Evolutionary conservation across 192 early-diverging fungal genomes (phyloP), one percentile per base, ranked within the genome.

Genomic region (Linnemannia schmuckeri): DNA sequence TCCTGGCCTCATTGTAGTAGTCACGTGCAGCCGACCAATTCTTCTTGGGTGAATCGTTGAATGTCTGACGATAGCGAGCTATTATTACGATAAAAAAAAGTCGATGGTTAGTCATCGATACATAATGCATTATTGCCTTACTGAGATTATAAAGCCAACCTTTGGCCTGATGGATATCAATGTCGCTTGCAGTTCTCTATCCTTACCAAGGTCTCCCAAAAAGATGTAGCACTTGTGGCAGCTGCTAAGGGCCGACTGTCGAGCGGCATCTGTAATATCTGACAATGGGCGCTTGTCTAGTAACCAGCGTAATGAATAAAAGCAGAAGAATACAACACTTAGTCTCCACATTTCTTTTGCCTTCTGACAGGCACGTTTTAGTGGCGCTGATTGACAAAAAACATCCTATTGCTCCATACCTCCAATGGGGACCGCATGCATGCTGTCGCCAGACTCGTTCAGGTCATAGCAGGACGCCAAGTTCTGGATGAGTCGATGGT

Each of bases 151-250:
- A 24, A 61, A 30, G 61, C 4, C 30, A 66, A 17, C 18, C 17
- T 2, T 5, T 66, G 61, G 33, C 30, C 61, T 15, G 61, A 2
- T 33, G 12, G 22, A 74, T 15, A n/a, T 49, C 49, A 20, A 20
- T 52, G 20, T 52, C 18, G 49, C 18, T 3, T 61, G n/a, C 30
- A 10, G 27, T 15, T 0, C 0, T 30, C 3, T 66, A 22, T 22
- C 82, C 85, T 15, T 82, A 94, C 93, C 92, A 38, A 95, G 88
- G 79, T 95, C 94, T 5, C 94, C 94, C 38, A 95, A 84, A 79
- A 91, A 94, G 61, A 95, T 92, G 38, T 95, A 84, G 68, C 90
- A 88, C 72, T 90, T 90, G 79, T 89, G 88, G 55, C 90, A 90
- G 70, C 90, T 90, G 37, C 83, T 83, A 40, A 89, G 78, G 54